phyloP scores from a whole-genome alignment of 83 land plant species.

The Larix sibirica region DNA sequence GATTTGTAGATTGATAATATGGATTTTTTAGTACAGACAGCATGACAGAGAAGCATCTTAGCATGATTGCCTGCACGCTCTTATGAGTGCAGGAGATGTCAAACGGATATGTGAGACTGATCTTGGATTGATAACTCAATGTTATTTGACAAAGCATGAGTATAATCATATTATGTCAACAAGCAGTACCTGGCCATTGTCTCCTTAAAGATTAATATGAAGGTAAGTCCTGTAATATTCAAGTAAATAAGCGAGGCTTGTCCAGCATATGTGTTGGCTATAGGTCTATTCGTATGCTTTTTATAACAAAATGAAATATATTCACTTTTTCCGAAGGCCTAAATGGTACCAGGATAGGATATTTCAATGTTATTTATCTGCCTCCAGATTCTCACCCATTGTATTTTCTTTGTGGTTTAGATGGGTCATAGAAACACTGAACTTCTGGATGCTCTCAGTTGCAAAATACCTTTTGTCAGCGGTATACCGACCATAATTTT shows the following conservation, averaged over 20 bases:
- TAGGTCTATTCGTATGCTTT: background rate
- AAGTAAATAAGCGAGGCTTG: background rate
- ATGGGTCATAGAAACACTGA: conserved; percentile 99
- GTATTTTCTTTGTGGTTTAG: conserved; percentile 25
- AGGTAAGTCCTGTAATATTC: conserved; percentile 36
- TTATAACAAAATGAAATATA: background rate
- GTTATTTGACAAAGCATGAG: conserved; percentile 87
- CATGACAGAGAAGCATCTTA: background rate
- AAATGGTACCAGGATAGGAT: background rate
- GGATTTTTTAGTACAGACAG: background rate
- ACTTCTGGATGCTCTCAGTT: conserved; percentile 83
- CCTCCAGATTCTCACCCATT: background rate
- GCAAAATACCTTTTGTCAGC: conserved; percentile 90
- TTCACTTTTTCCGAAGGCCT: background rate
- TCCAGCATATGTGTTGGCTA: background rate
- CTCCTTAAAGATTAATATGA: conserved; percentile 91
- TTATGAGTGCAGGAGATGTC: conserved; percentile 60
- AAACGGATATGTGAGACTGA: conserved; percentile 90
- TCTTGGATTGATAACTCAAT: conserved; percentile 85
- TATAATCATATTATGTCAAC: conserved; percentile 53
- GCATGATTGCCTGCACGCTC: background rate
- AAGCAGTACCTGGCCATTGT: conserved; percentile 95
- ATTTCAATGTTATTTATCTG: background rate
- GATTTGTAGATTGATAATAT: no score
- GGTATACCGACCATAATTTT: conserved; percentile 92